These are phyloP conservation scores for Nicotiana rustica DNA, from an alignment of 305 asterid species.

Conservation along the genomic window DNA sequence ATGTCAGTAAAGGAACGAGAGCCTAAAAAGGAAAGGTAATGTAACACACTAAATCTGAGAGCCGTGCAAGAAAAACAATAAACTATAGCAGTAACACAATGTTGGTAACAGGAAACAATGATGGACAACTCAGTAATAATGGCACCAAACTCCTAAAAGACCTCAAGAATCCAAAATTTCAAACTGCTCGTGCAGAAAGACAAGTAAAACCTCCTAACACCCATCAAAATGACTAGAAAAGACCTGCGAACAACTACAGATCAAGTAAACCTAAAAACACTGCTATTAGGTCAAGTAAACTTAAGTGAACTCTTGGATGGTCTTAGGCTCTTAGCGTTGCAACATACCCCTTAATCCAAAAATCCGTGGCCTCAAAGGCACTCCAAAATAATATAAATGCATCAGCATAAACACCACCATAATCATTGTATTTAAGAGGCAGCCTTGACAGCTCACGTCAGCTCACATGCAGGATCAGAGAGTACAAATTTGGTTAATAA, in stretches of 20 bases:
- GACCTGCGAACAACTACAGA: not conserved
- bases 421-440: not conserved
- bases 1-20: not conserved
- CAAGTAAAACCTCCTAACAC: not conserved
- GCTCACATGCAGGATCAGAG: not conserved
- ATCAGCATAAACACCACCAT: not conserved
- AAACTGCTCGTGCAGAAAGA: not conserved
- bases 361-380: not conserved
- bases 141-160: not conserved
- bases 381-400: not conserved
- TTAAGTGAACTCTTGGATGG: not conserved
- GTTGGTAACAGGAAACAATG: not conserved
- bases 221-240: not conserved
- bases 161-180: not conserved
- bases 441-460: not conserved
- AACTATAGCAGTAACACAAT: not conserved
- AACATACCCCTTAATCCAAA: not conserved
- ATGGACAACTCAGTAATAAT: not conserved
- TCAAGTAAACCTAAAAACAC: not conserved
- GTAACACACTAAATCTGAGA: slow-evolving; percentile 6
- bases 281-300: not conserved
- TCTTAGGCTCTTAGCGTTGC: not conserved
- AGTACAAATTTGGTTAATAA: not conserved
- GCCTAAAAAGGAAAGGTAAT: not conserved
- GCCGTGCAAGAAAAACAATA: not conserved